Conservation (phyloP, 495 filamentous ascomycete species). For the Beverwykella pulmonaria region DNA sequence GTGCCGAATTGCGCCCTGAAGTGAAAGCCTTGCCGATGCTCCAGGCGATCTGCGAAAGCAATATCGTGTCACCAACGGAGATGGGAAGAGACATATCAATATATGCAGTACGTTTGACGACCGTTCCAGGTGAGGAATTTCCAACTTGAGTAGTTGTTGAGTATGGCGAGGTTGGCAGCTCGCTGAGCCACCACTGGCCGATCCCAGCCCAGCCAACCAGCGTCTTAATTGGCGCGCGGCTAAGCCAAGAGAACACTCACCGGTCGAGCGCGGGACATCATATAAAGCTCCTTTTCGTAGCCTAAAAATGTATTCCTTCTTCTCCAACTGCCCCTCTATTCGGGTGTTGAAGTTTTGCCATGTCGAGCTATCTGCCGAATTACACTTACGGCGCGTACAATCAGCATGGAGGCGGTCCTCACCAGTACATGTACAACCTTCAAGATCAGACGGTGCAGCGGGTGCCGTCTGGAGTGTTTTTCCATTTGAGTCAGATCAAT, state of each 20-base stretch:
- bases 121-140: background rate
- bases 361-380: background rate
- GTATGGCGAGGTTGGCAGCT: background rate
- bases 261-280: background rate
- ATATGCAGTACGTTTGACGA: background rate
- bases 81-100: constrained; percentile 1
- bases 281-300: background rate
- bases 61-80: constrained; percentile 12
- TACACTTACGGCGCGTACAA: background rate
- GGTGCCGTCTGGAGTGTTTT: constrained; percentile 3
- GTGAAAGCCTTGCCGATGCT: constrained; percentile 11
- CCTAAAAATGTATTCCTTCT: background rate
- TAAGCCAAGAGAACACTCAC: background rate
- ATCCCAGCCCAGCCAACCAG: too few species aligned
- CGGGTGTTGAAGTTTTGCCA: background rate
- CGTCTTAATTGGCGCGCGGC: too few species aligned
- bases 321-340: background rate
- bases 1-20: constrained; percentile 8
- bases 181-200: too few species aligned
- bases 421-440: background rate
- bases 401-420: background rate
- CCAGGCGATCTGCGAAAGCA: constrained; percentile 7
- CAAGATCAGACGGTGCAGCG: constrained; percentile 4
- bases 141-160: background rate
- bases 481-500: constrained; percentile 2